phyloP scores from a whole-genome alignment of 2,329 filamentous ascomycete genomes.

The Mollisiaceae sp. region DNA sequence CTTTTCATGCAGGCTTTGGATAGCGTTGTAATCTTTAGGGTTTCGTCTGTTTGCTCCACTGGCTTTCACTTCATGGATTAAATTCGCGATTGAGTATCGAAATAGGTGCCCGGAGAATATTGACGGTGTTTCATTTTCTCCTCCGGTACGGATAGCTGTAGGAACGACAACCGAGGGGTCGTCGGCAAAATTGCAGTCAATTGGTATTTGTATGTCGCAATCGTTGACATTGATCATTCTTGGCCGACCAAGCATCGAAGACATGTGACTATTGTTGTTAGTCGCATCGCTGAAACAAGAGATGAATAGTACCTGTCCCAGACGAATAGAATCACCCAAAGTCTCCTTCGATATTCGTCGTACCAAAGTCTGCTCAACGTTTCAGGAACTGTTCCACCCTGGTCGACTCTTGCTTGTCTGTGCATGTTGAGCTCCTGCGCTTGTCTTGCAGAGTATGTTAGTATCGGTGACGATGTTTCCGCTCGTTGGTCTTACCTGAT shows the following conservation, averaged over 20 bases:
- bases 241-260: constrained; percentile 22
- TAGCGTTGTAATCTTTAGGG: constrained; percentile 19
- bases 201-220: constrained; percentile 19
- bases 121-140: neutral
- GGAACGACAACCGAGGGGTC: constrained; percentile 18
- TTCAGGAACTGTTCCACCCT: neutral
- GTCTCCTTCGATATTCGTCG: constrained; percentile 21
- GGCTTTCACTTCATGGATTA: constrained; percentile 18
- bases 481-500: constrained; percentile 9
- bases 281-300: neutral
- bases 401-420: constrained; percentile 9
- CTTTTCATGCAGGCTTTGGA: constrained; percentile 18
- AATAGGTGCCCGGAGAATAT: constrained; percentile 8
- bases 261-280: constrained; percentile 20
- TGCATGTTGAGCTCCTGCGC: constrained; percentile 25
- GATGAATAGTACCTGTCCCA: constrained; percentile 23
- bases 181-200: constrained; percentile 20
- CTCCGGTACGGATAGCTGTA: neutral
- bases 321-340: constrained; percentile 23
- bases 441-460: constrained; percentile 15
- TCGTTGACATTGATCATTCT: constrained; percentile 25
- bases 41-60: constrained; percentile 16
- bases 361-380: constrained; percentile 17
- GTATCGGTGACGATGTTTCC: neutral
- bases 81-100: constrained; percentile 13